Evolutionary conservation across 345 rosid genomes (phyloP), one percentile per base, ranked within the genome.

Genomic region (Trapa bicornis): DNA sequence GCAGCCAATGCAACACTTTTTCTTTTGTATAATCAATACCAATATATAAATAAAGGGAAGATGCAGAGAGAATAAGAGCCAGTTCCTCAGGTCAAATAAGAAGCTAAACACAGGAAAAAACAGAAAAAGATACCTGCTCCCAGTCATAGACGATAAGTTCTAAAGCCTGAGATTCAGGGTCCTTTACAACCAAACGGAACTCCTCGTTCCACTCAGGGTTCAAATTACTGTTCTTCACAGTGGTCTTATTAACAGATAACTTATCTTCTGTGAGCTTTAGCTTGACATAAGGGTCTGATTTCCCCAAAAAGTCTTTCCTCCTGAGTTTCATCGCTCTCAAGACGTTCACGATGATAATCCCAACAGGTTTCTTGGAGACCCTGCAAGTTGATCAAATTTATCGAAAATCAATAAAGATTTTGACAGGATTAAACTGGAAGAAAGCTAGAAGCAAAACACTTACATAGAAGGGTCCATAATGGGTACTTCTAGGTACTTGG

Each of bases 131-230:
- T 78, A 89, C 97, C 96, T 94, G 88, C 68, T 94, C 96, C 99
- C 96, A 94, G 48, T 94, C 96, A 78, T 80, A 91, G 60, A 91
- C 87, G 57, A 70, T 75, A 57, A 91, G 72, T 66, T 80, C 87
- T 47, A 94, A 41, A 36, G 77, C 83, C 77, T 94, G 93, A 67
- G 83, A 73, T 67, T 82, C 81, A 54, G 96, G 96, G 71, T 91
- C 93, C 72, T 87, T 86, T 38, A 89, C 86, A 65, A 86, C 87
- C 67, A 94, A 61, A 78, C 65, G 74, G 58, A 91, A 94, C 65
- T 91, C 96, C 75, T 91, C 96, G 68, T 91, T 82, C 99, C 99
- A 94, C 68, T 89, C 97, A 29, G 97, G 99, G 69, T 91, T 94
- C 69, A 91, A 72, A 75, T 91, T 94, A 70, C 79, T 82, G 78